Base-by-base conservation (phyloP, 2,329 filamentous ascomycete species). In the Ilyonectria sp. region DNA sequence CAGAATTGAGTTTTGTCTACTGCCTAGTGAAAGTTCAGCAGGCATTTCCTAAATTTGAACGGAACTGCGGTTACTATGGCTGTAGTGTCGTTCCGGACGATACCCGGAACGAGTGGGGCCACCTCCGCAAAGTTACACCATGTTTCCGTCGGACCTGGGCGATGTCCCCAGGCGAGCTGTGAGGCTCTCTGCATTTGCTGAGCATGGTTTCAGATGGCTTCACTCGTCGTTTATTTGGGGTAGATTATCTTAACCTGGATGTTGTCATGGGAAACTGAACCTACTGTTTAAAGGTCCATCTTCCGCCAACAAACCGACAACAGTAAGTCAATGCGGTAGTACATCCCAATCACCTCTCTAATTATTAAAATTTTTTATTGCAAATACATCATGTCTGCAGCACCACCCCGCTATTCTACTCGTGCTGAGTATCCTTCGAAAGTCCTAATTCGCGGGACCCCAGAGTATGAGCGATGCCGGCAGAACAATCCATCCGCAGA, bases 381-480 rank as follows among this genome's bases (percentile, higher is more conserved):
- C 15, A 53, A 17, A 55, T 19, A 2, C 4, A 43, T n/a, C 15
- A 43, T 67, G 64, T 63, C 58, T 26, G 37, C 33, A 7, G n/a
- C 58, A 35, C 19, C 29, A 13, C 53, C 59, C 4, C 64, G 64
- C 19, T 67, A 67, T 29, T 21, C 47, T 21, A 63, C 64, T 5
- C 59, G 43, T 6, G 52, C 59, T 1, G 35, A 62, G 23, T 67
- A 67, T 15, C 13, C 54, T n/a, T 56, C 64, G 31, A 67, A 63
- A 15, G 31, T 67, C 29, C 46, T 67, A 9, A 23, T 57, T 17
- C 53, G 64, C 15, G 64, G 64, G 15, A 63, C 64, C 6, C 37
- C 53, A 23, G 64, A 67, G 35, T 67, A 67, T 15, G 64, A 67
- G 49, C 60, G 64, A 47, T 67, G 64, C 21, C 64, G 64, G 19